Conservation (phyloP, 1,284 basidiomycete species). For the Rhizoctonia solani region DNA sequence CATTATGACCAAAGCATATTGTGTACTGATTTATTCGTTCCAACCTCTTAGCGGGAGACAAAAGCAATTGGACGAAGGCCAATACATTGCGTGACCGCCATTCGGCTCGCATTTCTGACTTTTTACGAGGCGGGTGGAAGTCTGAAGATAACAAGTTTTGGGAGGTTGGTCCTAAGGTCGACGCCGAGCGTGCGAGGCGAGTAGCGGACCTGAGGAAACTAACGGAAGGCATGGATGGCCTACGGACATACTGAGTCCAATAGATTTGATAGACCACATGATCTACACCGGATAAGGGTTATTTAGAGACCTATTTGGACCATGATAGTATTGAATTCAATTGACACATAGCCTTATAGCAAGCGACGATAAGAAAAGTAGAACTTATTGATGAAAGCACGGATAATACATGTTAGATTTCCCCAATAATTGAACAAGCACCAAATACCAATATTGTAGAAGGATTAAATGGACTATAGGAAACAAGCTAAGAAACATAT, state of each 20-base stretch:
- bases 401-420: too few species aligned
- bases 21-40: not conserved
- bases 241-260: slow-evolving; percentile 24
- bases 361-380: too few species aligned
- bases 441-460: too few species aligned
- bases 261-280: too few species aligned
- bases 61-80: slow-evolving; percentile 5
- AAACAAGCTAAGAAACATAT: too few species aligned
- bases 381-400: too few species aligned
- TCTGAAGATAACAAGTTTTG: slow-evolving; percentile 31
- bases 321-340: too few species aligned
- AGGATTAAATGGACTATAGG: too few species aligned
- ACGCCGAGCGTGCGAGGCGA: slow-evolving; percentile 22
- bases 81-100: slow-evolving; percentile 1
- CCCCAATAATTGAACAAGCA: too few species aligned
- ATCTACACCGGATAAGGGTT: too few species aligned
- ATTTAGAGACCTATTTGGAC: too few species aligned
- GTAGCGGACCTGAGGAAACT: slow-evolving; percentile 29
- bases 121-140: slow-evolving; percentile 38
- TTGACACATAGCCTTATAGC: too few species aligned
- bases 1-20: not conserved
- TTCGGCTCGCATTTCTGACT: slow-evolving; percentile 27
- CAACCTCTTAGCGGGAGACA: not conserved
- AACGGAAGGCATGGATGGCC: slow-evolving; percentile 21
- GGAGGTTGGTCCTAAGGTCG: slow-evolving; percentile 32